Evolutionary conservation across 345 rosid species (phyloP).

Genomic region (Aurinia saxatilis): DNA sequence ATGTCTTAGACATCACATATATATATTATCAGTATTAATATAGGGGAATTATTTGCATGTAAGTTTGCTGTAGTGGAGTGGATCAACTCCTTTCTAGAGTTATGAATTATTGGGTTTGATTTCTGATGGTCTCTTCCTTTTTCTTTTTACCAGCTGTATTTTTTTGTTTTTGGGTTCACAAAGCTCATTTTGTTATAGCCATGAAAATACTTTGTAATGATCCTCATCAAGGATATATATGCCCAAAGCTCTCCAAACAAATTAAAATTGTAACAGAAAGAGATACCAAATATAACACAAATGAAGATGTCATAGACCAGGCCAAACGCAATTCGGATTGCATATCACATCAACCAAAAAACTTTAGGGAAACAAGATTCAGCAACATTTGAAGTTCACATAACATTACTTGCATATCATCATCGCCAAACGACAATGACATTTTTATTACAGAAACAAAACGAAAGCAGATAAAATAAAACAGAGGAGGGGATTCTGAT

Average conservation of each 20-base stretch:
- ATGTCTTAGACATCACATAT: too few species aligned
- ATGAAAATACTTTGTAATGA: too few species aligned
- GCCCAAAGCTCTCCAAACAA: not conserved
- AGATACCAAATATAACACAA: not conserved
- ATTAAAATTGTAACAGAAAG: not conserved
- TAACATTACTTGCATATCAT: not conserved
- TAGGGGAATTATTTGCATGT: too few species aligned
- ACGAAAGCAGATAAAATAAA: not conserved
- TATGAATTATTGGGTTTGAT: too few species aligned
- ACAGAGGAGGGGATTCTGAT: not conserved
- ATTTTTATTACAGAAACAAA: not conserved
- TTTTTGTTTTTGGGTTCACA: too few species aligned
- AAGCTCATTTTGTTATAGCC: too few species aligned
- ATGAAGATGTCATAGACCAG: not conserved
- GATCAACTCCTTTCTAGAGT: too few species aligned
- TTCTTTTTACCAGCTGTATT: too few species aligned
- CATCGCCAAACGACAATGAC: slow-evolving; percentile 1
- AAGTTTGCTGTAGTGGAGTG: too few species aligned
- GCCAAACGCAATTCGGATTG: not conserved
- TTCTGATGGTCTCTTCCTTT: too few species aligned
- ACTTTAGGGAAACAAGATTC: not conserved
- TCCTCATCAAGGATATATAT: not conserved
- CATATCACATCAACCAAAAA: not conserved
- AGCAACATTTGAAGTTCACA: not conserved
- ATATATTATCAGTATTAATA: too few species aligned